Base-by-base conservation (phyloP, 2,329 filamentous ascomycete genomes). In the Diplocarpon mali region DNA sequence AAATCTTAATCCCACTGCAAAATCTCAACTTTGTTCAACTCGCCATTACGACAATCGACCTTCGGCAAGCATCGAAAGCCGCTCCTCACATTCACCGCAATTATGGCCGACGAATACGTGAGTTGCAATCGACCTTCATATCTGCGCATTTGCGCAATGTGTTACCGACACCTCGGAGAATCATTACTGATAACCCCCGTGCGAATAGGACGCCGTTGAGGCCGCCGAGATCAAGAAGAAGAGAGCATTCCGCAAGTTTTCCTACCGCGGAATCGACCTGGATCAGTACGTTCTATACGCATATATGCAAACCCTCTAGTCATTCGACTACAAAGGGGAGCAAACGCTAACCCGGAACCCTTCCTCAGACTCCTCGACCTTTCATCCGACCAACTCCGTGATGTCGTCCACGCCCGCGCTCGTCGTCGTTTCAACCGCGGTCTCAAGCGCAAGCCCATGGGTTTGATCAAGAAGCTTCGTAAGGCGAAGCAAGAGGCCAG, bases 391-490 rank as follows among this genome's bases (percentile, higher is more conserved):
- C 85, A 96, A 75, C 88, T 98, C 71, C 89, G 92, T 67, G 89
- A 95, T 84, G 86, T 98, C 70, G 89, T 98, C 66, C 92, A 98
- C 78, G 92, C 92, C 66, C 92, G 92, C 70, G 92, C 92, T 68
- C 90, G 92, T 69, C 83, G 92, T 72, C 82, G 93, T 70, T 96
- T 98, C 85, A 96, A 96, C 85, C 90, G 92, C 62, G 92, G 92
- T 66, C 84, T 98, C 65, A 98, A 96, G 85, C 89, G 92, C 78
- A 94, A 94, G 80, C 92, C 92, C 65, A 96, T 98, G 92, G 92
- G 92, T 64, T 78, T 98, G 66, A 96, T 98, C 83, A 96, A 96
- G 87, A 98, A 98, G 83, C 87, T 98, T 66, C 90, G 92, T 71
- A 96, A 95, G 80, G 84, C 92, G 62, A 95, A 95, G 84, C 87